Evolutionary conservation across 139 green algal species (phyloP), one percentile per base, ranked within the genome.

Genomic region (Haematococcus lacustris): DNA sequence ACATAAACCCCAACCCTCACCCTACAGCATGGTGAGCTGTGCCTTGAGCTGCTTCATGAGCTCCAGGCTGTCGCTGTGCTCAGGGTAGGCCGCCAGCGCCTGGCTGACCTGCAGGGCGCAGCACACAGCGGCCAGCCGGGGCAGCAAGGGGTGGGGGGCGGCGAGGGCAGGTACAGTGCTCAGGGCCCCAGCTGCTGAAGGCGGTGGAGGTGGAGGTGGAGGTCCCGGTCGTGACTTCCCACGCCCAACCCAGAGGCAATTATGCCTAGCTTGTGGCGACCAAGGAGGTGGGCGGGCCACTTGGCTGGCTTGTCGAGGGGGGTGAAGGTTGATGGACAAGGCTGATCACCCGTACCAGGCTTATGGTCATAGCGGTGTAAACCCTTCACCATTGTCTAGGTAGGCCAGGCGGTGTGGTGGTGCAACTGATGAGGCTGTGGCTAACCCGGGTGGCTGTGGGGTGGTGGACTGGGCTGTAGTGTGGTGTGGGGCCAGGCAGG

Each of bases 21-120:
- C n/a, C 61, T 70, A 90, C 64, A 90, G 70, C 66, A 83, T 79
- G 9, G 59, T 84, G 32, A 92, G 85, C 37, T 89, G 79, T 4
- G 68, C 61, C 35, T 87, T 82, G 26, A 91, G 76, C 71, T 89
- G 83, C 53, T 84, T 85, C 39, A 86, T 71, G 66, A 95, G 82
- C 73, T 95, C 88, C 25, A 86, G 75, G 7, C 75, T 85, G 51
- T 93, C 87, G 17, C 66, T 82, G 75, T 95, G 90, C 34, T 89
- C 81, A 9, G 85, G 83, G 64, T 82, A 92, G 25, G 79, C 65
- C 13, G 79, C 80, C 68, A 91, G 73, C 3, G 84, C 83, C 66
- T 82, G 76, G 39, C 71, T 78, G 32, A 74, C 76, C 64, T 78
- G 79, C 51, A 70, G n/a, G n/a, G 38, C 32, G 38, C 33, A 3